A percentile compares a stretch with the other conserved stretches of the same genome.
Conservation (phyloP, 441 rosid species). For the Pelargonium australe region DNA sequence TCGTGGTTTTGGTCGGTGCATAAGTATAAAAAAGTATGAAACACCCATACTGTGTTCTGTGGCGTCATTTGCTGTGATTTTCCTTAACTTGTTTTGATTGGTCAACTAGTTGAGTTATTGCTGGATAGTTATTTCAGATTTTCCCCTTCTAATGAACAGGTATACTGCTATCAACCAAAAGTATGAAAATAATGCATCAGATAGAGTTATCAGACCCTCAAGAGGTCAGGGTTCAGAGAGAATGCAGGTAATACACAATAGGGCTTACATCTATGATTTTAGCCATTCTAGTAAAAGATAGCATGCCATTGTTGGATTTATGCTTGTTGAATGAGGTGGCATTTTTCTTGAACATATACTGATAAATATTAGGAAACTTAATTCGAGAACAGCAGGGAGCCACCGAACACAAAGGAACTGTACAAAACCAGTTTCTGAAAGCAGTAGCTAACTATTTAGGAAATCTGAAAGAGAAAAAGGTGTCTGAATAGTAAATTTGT, state of each 20-base stretch:
- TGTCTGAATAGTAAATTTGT: not conserved
- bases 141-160: conserved; percentile 37
- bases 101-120: not conserved
- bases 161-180: conserved; percentile 38
- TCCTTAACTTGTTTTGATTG: not conserved
- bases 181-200: conserved; percentile 41
- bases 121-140: conserved; percentile 13
- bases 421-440: not conserved
- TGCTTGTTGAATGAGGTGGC: not conserved
- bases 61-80: conserved; percentile 7
- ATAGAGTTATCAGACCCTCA: conserved; percentile 65
- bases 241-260: conserved; percentile 55
- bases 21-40: conserved; percentile 80
- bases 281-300: not conserved
- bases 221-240: conserved; percentile 52
- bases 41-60: conserved; percentile 4
- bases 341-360: not conserved
- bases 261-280: not conserved
- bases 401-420: not conserved
- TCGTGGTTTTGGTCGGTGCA: conserved; percentile 98
- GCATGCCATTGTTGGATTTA: not conserved
- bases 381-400: not conserved
- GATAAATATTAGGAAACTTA: not conserved
- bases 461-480: not conserved
- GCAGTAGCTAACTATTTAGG: not conserved